phyloP scores from a whole-genome alignment of 176 grass and related monocot species.

The Carex kokanica region DNA sequence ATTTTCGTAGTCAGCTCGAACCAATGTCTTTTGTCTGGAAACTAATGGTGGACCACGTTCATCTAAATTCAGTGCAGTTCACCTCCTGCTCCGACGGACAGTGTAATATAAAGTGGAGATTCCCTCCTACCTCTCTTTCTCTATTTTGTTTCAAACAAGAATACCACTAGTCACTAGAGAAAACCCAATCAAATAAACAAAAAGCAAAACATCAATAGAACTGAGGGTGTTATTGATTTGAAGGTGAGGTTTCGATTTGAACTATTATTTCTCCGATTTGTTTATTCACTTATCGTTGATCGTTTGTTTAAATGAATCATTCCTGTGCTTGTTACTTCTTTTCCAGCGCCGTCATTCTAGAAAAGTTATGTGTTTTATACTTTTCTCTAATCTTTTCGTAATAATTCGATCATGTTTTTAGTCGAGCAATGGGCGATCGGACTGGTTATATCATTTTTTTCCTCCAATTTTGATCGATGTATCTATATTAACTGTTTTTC shows the following conservation, averaged over 20 bases:
- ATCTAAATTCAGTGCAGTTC: neutral
- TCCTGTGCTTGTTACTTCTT: neutral
- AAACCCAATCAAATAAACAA: constrained; percentile 3
- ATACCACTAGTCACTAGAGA: neutral
- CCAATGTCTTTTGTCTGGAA: neutral
- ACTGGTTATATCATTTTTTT: neutral
- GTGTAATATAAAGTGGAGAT: constrained; percentile 28
- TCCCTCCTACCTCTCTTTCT: constrained; percentile 22
- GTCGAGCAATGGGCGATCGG: neutral
- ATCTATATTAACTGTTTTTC: neutral
- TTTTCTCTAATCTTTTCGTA: neutral
- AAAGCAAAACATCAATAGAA: neutral
- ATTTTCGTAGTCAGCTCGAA: neutral
- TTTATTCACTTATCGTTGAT: neutral
- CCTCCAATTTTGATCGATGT: neutral
- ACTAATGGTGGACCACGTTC: neutral
- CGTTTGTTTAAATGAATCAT: neutral
- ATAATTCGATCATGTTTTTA: constrained; percentile 1
- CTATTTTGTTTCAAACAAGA: constrained; percentile 16
- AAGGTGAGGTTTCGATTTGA: constrained; percentile 8
- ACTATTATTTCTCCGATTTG: neutral
- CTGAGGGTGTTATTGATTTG: neutral
- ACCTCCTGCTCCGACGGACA: constrained; percentile 1
- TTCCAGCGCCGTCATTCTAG: constrained; percentile 20
- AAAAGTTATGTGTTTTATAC: neutral